Evolutionary conservation across 768 basidiomycete genomes (phyloP).

Genomic region (Calocybe gangraenosa): DNA sequence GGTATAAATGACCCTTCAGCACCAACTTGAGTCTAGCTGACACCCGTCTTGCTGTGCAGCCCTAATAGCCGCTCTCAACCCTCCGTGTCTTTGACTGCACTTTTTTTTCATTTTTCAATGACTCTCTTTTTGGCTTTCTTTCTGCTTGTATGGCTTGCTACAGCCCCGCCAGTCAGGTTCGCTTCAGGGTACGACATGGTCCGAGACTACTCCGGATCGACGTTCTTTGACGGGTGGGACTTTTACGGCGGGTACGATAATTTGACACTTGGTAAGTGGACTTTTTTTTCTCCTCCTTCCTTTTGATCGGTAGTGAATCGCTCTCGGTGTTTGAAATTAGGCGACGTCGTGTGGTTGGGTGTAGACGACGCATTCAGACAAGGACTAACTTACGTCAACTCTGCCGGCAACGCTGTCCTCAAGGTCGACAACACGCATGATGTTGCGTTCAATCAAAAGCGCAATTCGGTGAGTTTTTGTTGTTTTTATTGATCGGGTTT

Average conservation of each 20-base stretch:
- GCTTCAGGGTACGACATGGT: slow-evolving; percentile 19
- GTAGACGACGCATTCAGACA: slow-evolving; percentile 40
- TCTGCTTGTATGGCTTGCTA: no score
- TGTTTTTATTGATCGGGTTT: no score
- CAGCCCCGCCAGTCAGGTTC: not conserved
- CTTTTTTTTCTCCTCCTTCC: not conserved
- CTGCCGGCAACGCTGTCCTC: slow-evolving; percentile 60
- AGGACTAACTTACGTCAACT: slow-evolving; percentile 56
- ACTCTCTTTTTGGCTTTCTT: no score
- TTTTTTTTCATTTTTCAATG: no score
- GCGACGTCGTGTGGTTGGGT: slow-evolving; percentile 61
- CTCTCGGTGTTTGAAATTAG: slow-evolving; percentile 25
- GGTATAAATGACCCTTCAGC: not conserved
- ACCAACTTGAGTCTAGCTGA: no score
- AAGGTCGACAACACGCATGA: slow-evolving; percentile 69
- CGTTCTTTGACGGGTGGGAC: slow-evolving; percentile 54
- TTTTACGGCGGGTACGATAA: slow-evolving; percentile 50
- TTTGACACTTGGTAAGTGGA: slow-evolving; percentile 35
- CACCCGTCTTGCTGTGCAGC: no score
- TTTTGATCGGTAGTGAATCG: not conserved
- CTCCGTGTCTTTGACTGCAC: no score
- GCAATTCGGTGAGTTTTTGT: slow-evolving; percentile 47
- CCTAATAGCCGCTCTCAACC: no score
- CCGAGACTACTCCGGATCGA: slow-evolving; percentile 40
- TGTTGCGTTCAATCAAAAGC: slow-evolving; percentile 44